Conservation (phyloP, 2,329 filamentous ascomycete genomes). For the Whalleya microplaca region DNA sequence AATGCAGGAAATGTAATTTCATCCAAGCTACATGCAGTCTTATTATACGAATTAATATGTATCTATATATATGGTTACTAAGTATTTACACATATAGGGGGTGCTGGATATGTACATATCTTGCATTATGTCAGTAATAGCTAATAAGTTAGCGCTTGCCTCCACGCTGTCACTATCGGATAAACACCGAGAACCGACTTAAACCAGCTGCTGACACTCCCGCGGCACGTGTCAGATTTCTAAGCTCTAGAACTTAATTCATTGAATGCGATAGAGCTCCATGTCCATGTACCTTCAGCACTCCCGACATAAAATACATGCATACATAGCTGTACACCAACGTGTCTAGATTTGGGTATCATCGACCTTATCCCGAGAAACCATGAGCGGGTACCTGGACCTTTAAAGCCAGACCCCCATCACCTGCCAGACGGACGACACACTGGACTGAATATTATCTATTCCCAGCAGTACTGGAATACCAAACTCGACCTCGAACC, state of each 20-base stretch:
- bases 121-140: no score
- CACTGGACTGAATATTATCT: no score
- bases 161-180: conserved; percentile 37
- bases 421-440: no score
- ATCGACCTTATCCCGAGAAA: neutral
- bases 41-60: no score
- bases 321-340: neutral
- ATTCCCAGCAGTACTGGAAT: no score
- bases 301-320: neutral
- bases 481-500: no score
- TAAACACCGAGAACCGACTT: conserved; percentile 26
- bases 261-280: conserved; percentile 4
- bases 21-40: neutral
- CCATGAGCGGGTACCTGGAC: neutral
- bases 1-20: no score
- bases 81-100: no score
- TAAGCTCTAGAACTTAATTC: conserved; percentile 2
- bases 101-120: no score
- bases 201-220: conserved; percentile 16
- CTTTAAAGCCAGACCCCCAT: neutral
- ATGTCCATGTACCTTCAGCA: neutral
- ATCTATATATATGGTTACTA: no score
- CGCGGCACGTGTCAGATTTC: conserved; percentile 18
- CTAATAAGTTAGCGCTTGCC: conserved; percentile 1
- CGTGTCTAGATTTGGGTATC: neutral